Conservation (phyloP, 352 stramenopile genomes). For the Globisporangium parvum region DNA sequence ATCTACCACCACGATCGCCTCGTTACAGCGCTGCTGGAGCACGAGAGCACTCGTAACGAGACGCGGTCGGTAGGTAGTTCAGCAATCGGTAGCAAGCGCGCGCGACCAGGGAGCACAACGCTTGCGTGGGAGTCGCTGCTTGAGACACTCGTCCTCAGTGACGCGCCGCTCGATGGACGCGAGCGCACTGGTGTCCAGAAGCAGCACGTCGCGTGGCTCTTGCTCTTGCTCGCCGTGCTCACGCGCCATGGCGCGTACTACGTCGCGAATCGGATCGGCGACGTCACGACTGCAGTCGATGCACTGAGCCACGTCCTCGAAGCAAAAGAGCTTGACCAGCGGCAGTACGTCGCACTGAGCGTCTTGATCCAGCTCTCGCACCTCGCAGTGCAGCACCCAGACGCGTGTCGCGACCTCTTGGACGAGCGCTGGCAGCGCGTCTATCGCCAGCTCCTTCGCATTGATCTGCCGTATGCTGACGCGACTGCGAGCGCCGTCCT, state of each 20-base stretch:
- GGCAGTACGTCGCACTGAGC: conserved; percentile 39
- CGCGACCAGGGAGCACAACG: conserved; percentile 15
- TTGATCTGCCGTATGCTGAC: conserved; percentile 44
- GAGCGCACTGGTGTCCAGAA: conserved; percentile 15
- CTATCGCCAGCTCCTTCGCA: conserved; percentile 42
- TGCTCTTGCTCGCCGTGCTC: conserved; percentile 40
- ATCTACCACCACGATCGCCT: conserved; percentile 51
- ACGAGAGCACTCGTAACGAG: too few species aligned
- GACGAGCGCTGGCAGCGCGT: conserved; percentile 40
- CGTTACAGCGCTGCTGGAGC: conserved; percentile 18
- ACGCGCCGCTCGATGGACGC: conserved; percentile 20
- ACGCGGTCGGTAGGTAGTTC: too few species aligned
- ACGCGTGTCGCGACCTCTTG: conserved; percentile 27
- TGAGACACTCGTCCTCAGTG: conserved; percentile 26
- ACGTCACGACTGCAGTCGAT: conserved; percentile 50
- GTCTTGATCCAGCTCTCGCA: conserved; percentile 46
- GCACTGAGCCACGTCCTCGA: conserved; percentile 37
- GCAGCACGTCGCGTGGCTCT: conserved; percentile 33
- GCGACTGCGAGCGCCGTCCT: conserved; percentile 39
- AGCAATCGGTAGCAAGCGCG: conserved; percentile 5
- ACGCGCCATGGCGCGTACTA: conserved; percentile 50
- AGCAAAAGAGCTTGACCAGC: conserved; percentile 40
- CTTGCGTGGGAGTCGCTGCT: conserved; percentile 44
- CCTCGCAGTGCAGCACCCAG: conserved; percentile 24
- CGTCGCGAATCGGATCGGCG: conserved; percentile 41